Percentiles rank a stretch among this genome's conserved stretches.
Evolutionary conservation across 495 filamentous ascomycete genomes (phyloP).

Genomic region (Aspergillus leporis): DNA sequence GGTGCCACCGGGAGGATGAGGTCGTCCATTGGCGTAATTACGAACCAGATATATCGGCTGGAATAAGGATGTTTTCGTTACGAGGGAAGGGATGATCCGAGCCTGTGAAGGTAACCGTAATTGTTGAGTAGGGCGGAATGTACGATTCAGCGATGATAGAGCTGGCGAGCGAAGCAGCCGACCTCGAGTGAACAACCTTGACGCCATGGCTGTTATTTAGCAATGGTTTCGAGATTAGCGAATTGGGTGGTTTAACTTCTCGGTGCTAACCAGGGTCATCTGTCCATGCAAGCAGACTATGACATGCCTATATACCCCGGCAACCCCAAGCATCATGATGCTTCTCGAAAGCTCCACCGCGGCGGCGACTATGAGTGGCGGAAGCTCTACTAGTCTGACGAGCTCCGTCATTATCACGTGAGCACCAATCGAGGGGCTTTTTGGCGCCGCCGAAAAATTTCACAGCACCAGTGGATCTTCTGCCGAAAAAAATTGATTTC

Average conservation of each 20-base stretch:
- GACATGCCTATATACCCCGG: slow-evolving; percentile 23
- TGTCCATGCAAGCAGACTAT: not conserved
- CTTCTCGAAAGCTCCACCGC: slow-evolving; percentile 49
- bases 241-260: not conserved
- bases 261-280: not conserved
- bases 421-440: slow-evolving; percentile 25
- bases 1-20: slow-evolving; percentile 86
- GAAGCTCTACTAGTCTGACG: slow-evolving; percentile 27
- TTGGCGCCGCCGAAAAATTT: slow-evolving; percentile 36
- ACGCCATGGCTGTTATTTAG: slow-evolving; percentile 32
- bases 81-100: slow-evolving; percentile 17
- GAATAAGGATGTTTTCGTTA: slow-evolving; percentile 5
- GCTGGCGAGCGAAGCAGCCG: slow-evolving; percentile 31
- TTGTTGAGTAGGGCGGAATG: slow-evolving; percentile 23
- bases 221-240: not conserved
- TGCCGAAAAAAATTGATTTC: slow-evolving; percentile 24
- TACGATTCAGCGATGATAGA: slow-evolving; percentile 22
- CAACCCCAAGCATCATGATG: slow-evolving; percentile 31
- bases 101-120: slow-evolving; percentile 24
- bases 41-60: slow-evolving; percentile 34
- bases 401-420: slow-evolving; percentile 45
- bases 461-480: slow-evolving; percentile 28
- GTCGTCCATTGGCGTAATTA: slow-evolving; percentile 72
- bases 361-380: slow-evolving; percentile 32
- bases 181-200: slow-evolving; percentile 36